Conservation (phyloP, 2,329 filamentous ascomycete species). For the Dothiorella sarmentorum region DNA sequence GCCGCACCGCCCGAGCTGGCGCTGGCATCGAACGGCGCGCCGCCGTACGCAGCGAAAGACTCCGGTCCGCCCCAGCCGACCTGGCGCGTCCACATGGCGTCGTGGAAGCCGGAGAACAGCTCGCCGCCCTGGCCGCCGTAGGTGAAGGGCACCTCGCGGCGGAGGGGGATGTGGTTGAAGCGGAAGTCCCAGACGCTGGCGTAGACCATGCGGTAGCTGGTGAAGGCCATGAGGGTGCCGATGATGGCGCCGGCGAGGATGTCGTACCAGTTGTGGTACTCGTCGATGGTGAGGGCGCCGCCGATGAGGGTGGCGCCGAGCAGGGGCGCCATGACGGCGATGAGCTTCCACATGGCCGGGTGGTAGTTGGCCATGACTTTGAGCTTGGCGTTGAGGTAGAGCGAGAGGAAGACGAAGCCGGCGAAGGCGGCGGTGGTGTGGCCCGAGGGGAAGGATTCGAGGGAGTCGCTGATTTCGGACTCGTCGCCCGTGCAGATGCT, state of each 20-base stretch:
- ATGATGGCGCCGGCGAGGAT: constrained; percentile 64
- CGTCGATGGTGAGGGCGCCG: constrained; percentile 66
- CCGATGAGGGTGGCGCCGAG: constrained; percentile 66
- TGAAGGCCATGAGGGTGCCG: constrained; percentile 63
- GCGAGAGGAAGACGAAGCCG: constrained; percentile 65
- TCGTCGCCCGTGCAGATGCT: constrained; percentile 67
- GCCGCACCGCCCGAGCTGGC: constrained; percentile 19
- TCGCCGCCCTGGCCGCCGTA: constrained; percentile 44
- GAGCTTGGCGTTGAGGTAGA: constrained; percentile 76
- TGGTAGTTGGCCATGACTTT: constrained; percentile 73
- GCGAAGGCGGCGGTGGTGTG: constrained; percentile 72
- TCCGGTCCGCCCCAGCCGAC: constrained; percentile 56
- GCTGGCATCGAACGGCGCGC: constrained; percentile 43
- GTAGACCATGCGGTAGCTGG: constrained; percentile 64
- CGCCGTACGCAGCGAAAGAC: constrained; percentile 35
- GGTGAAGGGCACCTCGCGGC: constrained; percentile 54
- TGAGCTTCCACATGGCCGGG: constrained; percentile 69
- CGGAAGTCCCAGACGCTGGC: constrained; percentile 67
- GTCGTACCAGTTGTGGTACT: constrained; percentile 71
- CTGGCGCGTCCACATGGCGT: constrained; percentile 57
- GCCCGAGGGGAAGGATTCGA: constrained; percentile 70
- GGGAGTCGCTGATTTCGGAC: constrained; percentile 62
- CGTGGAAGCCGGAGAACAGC: constrained; percentile 46
- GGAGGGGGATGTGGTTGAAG: constrained; percentile 63
- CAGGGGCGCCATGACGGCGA: constrained; percentile 62